Conservation (phyloP, 2,329 filamentous ascomycete genomes). For the Elsinoe perseae region DNA sequence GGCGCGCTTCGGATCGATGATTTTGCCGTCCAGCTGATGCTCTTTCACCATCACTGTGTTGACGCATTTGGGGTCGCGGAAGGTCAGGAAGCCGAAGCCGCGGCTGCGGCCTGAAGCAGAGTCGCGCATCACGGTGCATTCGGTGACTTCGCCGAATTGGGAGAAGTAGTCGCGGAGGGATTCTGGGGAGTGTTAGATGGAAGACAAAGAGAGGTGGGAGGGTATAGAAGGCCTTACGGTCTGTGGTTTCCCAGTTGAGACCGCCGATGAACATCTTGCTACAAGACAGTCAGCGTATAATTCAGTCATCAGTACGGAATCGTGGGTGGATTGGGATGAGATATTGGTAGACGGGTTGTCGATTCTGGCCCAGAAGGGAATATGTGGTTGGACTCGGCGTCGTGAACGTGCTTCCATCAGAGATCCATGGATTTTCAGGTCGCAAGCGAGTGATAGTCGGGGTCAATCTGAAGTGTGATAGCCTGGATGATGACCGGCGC, state of each 20-base stretch:
- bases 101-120: constrained; percentile 86
- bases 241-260: constrained; percentile 97
- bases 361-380: not conserved
- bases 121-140: constrained; percentile 99
- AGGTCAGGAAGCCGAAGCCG: constrained; percentile 95
- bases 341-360: not conserved
- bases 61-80: constrained; percentile 94
- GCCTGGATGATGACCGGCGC: too few species aligned
- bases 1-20: constrained; percentile 95
- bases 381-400: too few species aligned
- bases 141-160: constrained; percentile 91
- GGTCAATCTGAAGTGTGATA: too few species aligned
- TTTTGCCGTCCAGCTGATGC: constrained; percentile 95
- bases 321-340: not conserved
- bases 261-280: constrained; percentile 99
- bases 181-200: constrained; percentile 53
- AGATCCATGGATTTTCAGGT: too few species aligned
- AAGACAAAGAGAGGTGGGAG: constrained; percentile 16
- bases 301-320: not conserved
- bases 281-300: constrained; percentile 26
- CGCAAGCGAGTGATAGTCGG: too few species aligned
- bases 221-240: constrained; percentile 58
- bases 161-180: constrained; percentile 95
- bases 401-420: too few species aligned
- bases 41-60: constrained; percentile 99